Evolutionary conservation across 1,139 yeast species (phyloP), one percentile per base, ranked within the genome.

Genomic region (Blastobotrys serpentis): DNA sequence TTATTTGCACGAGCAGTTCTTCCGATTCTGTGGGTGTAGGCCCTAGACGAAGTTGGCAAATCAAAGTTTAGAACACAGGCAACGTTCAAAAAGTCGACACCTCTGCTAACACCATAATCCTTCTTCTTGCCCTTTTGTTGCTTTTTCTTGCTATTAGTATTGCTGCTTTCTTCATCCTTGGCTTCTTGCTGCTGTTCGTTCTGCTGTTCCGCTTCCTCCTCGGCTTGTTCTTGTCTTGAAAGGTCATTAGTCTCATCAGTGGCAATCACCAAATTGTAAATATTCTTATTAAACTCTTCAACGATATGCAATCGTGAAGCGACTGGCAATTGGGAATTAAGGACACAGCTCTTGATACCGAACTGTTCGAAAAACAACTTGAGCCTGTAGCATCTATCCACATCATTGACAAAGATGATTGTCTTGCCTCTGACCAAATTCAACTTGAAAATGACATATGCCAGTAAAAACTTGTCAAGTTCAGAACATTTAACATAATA

Each of bases 1-100:
- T 88, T 88, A 44, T 96, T 96, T 4, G 96, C 98, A 68, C 99
- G 82, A 3, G 98, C 98, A 1, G 99, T 92, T 73, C 99, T 82
- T 46, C 99, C 99, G 43, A 94, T 79, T 65, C 99, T 80, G 68
- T 94, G 99, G 38, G 89, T 83, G 64, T 94, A 94, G 4, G 96
- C 81, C 63, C 85, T 85, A 3, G 98, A 84, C 4, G 95, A 82
- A 2, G 88, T 78, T 39, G 99, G 98, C 57, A 94, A 74, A 66
- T 94, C 99, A 65, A 94, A 94, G 69, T 94, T 94, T 56, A 94
- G 74, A 3, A 94, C 98, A 71, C 98, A 92, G 14, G 98, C 94
- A 54, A 94, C 98, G 61, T 92, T 90, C 60, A 80, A 84, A 74
- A 94, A 94, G 69, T 94, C 99, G 34, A 94, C 95, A 61, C 99